Evolutionary conservation across 75 land plant species (phyloP).

Genomic region (Pinus albicaulis): DNA sequence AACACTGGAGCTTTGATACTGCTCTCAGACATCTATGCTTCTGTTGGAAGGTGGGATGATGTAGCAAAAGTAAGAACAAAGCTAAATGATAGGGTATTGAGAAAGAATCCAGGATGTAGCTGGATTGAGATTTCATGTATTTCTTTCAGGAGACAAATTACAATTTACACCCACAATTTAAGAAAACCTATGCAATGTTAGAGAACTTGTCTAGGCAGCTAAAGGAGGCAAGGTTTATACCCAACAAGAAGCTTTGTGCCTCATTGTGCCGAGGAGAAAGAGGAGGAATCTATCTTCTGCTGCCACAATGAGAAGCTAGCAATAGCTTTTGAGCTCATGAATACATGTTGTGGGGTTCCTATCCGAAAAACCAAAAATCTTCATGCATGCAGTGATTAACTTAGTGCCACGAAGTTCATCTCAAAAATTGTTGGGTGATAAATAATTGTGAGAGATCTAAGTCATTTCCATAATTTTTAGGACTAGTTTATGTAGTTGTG

Average conservation of each 20-base stretch:
- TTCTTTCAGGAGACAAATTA: neutral
- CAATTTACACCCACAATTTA: conserved; percentile 3
- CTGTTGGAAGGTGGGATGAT: conserved; percentile 25
- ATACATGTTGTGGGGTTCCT: conserved; percentile 12
- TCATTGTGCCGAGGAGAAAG: conserved; percentile 15
- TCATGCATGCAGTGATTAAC: conserved; percentile 18
- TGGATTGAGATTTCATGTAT: conserved; percentile 13
- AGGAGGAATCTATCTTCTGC: neutral
- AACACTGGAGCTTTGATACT: neutral
- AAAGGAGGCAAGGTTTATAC: conserved; percentile 6
- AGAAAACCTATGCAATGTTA: conserved; percentile 7
- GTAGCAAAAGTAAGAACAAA: conserved; percentile 5
- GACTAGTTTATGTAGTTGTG: conserved; percentile 30
- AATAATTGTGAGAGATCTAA: conserved; percentile 20
- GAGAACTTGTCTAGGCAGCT: conserved; percentile 7
- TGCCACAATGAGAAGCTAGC: conserved; percentile 21
- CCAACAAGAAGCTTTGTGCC: neutral
- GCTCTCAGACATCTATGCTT: conserved; percentile 20
- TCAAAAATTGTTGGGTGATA: conserved; percentile 8
- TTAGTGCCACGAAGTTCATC: conserved; percentile 18
- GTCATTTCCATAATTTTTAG: conserved; percentile 26
- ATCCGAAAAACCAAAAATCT: conserved; percentile 14
- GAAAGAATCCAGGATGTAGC: conserved; percentile 11
- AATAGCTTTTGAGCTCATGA: conserved; percentile 26
- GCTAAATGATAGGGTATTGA: conserved; percentile 17